phyloP scores from a whole-genome alignment of 2,329 filamentous ascomycete genomes.

The Microsporum ferrugineum region DNA sequence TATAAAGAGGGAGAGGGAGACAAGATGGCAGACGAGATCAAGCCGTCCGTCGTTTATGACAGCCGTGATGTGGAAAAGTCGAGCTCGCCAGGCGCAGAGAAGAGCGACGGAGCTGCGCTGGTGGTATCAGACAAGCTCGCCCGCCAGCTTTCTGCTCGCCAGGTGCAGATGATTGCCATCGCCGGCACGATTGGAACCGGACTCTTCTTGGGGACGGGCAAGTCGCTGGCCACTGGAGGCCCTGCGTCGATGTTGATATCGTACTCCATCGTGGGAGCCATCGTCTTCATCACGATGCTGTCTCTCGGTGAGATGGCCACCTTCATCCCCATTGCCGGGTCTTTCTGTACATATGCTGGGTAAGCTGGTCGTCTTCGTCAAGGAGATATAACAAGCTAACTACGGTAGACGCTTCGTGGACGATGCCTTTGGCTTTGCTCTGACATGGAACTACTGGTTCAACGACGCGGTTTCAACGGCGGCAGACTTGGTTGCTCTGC shows the following conservation, averaged over 20 bases:
- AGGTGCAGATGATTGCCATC: slow-evolving; percentile 56
- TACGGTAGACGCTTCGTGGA: slow-evolving; percentile 32
- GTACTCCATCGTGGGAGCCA: slow-evolving; percentile 46
- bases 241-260: slow-evolving; percentile 49
- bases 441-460: slow-evolving; percentile 47
- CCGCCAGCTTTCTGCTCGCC: slow-evolving; percentile 48
- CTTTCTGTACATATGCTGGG: slow-evolving; percentile 46
- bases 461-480: slow-evolving; percentile 53
- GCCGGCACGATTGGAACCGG: slow-evolving; percentile 42
- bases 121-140: slow-evolving; percentile 38
- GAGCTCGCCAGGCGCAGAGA: background rate
- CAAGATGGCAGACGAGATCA: background rate
- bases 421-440: slow-evolving; percentile 34
- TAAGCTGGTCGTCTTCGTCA: slow-evolving; percentile 18
- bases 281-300: slow-evolving; percentile 50
- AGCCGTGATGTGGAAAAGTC: slow-evolving; percentile 12
- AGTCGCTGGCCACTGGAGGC: slow-evolving; percentile 48
- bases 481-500: slow-evolving; percentile 48
- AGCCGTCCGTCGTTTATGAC: background rate
- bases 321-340: slow-evolving; percentile 44
- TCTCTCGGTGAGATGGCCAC: slow-evolving; percentile 51
- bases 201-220: slow-evolving; percentile 52
- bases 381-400: background rate
- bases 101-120: background rate
- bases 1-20: background rate